Percentiles rank a stretch among this genome's conserved stretches.
Evolutionary conservation across 345 rosid genomes (phyloP).

Genomic region (Hibiscus syriacus): DNA sequence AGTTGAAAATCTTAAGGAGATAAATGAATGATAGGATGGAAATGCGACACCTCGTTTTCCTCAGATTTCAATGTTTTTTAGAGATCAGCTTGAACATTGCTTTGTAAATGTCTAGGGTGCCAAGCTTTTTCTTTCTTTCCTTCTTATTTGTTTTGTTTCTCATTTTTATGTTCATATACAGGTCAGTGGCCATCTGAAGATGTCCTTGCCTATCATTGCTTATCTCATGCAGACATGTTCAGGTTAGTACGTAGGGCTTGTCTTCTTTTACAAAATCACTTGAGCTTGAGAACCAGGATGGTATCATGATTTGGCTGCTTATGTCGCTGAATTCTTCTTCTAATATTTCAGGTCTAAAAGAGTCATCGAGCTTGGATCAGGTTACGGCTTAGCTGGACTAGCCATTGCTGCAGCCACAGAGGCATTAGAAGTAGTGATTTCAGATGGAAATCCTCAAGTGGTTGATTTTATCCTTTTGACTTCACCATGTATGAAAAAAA

Average conservation of each 20-base stretch:
- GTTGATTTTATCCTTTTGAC: conserved; percentile 83
- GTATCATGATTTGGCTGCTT: background rate
- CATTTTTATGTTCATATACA: conserved; percentile 17
- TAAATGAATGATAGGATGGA: background rate
- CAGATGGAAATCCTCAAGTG: conserved; percentile 92
- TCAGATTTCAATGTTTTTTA: background rate
- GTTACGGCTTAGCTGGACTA: conserved; percentile 87
- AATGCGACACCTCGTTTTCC: background rate
- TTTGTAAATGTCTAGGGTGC: background rate
- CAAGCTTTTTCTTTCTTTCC: conserved; percentile 1
- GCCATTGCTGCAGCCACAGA: conserved; percentile 73
- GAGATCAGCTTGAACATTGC: background rate
- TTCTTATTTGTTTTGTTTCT: conserved; percentile 3
- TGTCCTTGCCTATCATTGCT: conserved; percentile 76
- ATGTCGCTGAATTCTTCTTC: conserved; percentile 1
- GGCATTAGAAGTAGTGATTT: conserved; percentile 71
- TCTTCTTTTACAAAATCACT: conserved; percentile 2
- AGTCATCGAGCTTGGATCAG: conserved; percentile 90
- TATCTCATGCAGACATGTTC: conserved; percentile 58
- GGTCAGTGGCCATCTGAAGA: conserved; percentile 99
- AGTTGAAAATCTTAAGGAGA: background rate
- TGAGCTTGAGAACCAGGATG: background rate
- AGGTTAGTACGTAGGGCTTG: conserved; percentile 34
- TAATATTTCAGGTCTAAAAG: conserved; percentile 50
- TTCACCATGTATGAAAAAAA: background rate